phyloP scores from a whole-genome alignment of 257 asterid species.

The Nicotiana obtusifolia region DNA sequence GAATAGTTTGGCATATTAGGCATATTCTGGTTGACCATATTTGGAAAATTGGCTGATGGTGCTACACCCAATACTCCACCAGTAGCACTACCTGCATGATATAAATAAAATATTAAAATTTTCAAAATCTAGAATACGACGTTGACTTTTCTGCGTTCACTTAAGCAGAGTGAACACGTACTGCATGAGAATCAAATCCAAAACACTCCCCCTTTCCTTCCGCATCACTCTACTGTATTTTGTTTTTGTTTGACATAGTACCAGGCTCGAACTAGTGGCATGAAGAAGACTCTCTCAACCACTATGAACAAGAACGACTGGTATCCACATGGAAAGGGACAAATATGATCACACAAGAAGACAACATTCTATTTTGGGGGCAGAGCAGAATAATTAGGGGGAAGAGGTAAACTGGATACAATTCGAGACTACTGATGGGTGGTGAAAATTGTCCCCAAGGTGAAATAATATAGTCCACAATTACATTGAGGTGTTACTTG shows the following conservation, averaged over 20 bases:
- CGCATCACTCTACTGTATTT: background rate
- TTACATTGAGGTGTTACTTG: background rate
- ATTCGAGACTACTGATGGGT: background rate
- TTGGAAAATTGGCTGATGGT: slow-evolving; percentile 67
- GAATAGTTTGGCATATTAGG: slow-evolving; percentile 98
- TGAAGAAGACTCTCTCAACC: too few species aligned
- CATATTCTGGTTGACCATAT: slow-evolving; percentile 90
- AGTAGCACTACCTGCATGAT: slow-evolving; percentile 54
- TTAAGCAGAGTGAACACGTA: background rate
- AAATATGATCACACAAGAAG: too few species aligned
- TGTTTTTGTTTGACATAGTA: too few species aligned
- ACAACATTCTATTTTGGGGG: background rate
- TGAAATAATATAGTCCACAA: background rate
- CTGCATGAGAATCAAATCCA: background rate
- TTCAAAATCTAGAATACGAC: background rate
- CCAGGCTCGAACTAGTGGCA: too few species aligned
- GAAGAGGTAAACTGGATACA: background rate
- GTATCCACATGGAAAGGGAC: background rate
- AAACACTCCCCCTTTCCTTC: background rate
- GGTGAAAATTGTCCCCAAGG: background rate
- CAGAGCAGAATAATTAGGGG: background rate
- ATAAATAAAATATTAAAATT: slow-evolving; percentile 16
- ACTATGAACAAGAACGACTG: too few species aligned
- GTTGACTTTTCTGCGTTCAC: background rate
- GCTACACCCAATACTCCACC: slow-evolving; percentile 87